Conservation (phyloP, 768 basidiomycete species). For the Rhizopogon vulgaris region DNA sequence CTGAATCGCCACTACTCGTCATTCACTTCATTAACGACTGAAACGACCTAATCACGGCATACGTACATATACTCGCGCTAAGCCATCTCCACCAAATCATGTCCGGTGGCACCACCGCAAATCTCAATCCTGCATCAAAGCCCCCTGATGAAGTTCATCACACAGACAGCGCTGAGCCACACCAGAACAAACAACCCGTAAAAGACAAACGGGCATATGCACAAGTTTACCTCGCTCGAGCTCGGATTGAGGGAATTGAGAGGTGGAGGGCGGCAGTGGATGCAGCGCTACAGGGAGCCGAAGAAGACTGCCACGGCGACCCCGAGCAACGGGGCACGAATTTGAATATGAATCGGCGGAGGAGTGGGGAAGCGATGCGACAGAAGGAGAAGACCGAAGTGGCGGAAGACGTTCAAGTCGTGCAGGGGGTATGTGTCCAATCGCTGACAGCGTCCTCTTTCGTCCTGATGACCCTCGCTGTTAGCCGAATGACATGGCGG, state of each 20-base stretch:
- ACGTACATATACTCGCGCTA: neutral
- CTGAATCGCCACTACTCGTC: too few species aligned
- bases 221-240: neutral
- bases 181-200: neutral
- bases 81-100: neutral
- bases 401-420: too few species aligned
- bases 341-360: neutral
- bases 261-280: neutral
- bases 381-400: neutral
- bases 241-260: neutral
- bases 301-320: neutral
- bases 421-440: neutral
- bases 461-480: neutral
- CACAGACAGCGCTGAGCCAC: neutral
- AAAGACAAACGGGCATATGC: neutral
- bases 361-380: neutral
- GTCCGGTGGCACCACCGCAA: neutral
- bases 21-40: neutral
- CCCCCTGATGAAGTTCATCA: neutral
- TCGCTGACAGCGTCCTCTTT: neutral
- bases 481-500: neutral
- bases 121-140: neutral
- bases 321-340: neutral
- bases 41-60: neutral
- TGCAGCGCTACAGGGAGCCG: constrained; percentile 1